Evolutionary conservation across 2,329 filamentous ascomycete genomes (phyloP).

Genomic region (Claviceps paspali): DNA sequence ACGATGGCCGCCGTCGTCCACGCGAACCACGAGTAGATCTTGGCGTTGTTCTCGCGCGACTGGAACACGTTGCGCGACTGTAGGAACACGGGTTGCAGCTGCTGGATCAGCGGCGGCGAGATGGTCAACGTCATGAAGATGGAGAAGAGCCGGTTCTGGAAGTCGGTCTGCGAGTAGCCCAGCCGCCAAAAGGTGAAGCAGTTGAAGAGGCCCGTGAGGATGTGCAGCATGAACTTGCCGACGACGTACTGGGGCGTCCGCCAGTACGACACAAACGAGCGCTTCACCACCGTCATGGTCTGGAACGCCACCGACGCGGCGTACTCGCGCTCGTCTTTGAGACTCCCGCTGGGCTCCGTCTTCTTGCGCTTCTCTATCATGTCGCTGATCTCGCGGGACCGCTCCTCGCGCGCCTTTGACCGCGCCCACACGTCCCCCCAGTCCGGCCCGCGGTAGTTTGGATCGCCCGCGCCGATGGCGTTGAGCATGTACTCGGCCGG

Average conservation of each 20-base stretch:
- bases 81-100: slow-evolving; percentile 60
- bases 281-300: slow-evolving; percentile 35
- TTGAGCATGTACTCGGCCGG: slow-evolving; percentile 42
- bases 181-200: slow-evolving; percentile 56
- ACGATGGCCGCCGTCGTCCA: slow-evolving; percentile 51
- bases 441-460: slow-evolving; percentile 43
- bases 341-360: slow-evolving; percentile 19
- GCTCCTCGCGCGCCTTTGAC: slow-evolving; percentile 31
- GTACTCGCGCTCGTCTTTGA: slow-evolving; percentile 42
- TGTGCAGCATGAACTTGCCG: slow-evolving; percentile 46
- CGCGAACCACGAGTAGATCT: slow-evolving; percentile 65
- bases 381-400: slow-evolving; percentile 34
- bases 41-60: slow-evolving; percentile 57
- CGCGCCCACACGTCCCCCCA: slow-evolving; percentile 47
- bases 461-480: slow-evolving; percentile 45
- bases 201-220: slow-evolving; percentile 51
- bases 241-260: slow-evolving; percentile 46
- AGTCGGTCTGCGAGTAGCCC: slow-evolving; percentile 40
- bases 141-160: slow-evolving; percentile 59
- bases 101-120: slow-evolving; percentile 58
- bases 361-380: slow-evolving; percentile 31
- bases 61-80: slow-evolving; percentile 52
- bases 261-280: slow-evolving; percentile 50
- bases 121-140: slow-evolving; percentile 67
- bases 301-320: slow-evolving; percentile 44